phyloP scores from a whole-genome alignment of 2,329 filamentous ascomycete genomes.

The Tolypocladium cylindrosporum region DNA sequence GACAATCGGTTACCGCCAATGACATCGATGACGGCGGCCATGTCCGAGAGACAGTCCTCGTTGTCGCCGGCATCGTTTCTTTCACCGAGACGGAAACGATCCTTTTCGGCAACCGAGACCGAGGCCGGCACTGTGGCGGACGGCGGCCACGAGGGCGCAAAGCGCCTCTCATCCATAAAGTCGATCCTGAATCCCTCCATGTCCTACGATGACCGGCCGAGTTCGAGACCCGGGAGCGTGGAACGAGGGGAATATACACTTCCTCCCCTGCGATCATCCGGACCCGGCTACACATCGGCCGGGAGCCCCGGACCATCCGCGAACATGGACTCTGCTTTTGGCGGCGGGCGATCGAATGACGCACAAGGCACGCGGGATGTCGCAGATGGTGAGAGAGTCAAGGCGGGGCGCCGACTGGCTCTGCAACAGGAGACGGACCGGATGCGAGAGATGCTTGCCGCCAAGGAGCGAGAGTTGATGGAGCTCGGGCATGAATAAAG shows the following conservation, averaged over 20 bases:
- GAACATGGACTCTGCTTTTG: constrained; percentile 16
- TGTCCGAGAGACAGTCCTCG: constrained; percentile 42
- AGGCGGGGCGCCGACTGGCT: constrained; percentile 52
- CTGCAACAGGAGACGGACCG: constrained; percentile 64
- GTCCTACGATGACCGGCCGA: constrained; percentile 12
- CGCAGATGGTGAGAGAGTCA: constrained; percentile 38
- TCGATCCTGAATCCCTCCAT: constrained; percentile 57
- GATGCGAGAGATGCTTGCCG: constrained; percentile 63
- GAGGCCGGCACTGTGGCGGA: constrained; percentile 30
- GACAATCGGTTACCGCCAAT: constrained; percentile 51
- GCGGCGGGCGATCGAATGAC: background rate
- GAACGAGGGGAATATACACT: constrained; percentile 28
- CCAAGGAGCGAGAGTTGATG: constrained; percentile 62
- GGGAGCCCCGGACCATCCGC: constrained; percentile 29
- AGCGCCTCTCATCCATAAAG: constrained; percentile 65
- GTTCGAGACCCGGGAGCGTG: constrained; percentile 20
- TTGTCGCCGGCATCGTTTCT: constrained; percentile 52
- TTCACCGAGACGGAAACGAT: constrained; percentile 53
- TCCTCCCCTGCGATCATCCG: constrained; percentile 33
- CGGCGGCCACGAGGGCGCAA: constrained; percentile 35
- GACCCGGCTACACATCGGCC: constrained; percentile 26
- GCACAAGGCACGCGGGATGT: constrained; percentile 16
- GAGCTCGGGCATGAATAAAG: constrained; percentile 17
- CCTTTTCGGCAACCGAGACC: constrained; percentile 51
- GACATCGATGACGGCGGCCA: constrained; percentile 30